These are phyloP conservation scores for Lactarius sp. DNA, from an alignment of 768 basidiomycete species.

Conservation along the genomic window DNA sequence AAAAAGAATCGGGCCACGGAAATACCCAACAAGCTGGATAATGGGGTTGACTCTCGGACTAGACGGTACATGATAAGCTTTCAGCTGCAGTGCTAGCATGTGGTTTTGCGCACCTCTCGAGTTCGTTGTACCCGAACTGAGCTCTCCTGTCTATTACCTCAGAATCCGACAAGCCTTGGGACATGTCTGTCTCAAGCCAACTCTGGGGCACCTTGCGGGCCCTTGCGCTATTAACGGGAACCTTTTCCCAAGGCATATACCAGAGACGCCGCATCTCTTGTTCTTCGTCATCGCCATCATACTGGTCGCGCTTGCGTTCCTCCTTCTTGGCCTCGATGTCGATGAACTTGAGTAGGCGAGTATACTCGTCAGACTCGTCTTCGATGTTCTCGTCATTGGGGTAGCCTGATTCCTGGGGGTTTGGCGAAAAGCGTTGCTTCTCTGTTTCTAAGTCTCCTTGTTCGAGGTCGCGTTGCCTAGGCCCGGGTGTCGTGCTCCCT, in stretches of 20 bases:
- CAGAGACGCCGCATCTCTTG: constrained; percentile 34
- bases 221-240: constrained; percentile 28
- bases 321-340: constrained; percentile 25
- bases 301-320: constrained; percentile 2
- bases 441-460: constrained; percentile 17
- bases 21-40: constrained; percentile 42
- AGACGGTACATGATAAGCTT: not conserved
- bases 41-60: constrained; percentile 40
- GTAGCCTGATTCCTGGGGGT: not conserved
- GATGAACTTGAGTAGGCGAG: constrained; percentile 25
- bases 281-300: constrained; percentile 9
- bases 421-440: constrained; percentile 12
- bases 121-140: constrained; percentile 41
- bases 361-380: constrained; percentile 23
- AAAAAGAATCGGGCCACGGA: constrained; percentile 41
- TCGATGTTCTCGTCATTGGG: constrained; percentile 6
- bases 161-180: constrained; percentile 34
- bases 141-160: constrained; percentile 36
- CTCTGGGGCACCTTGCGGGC: constrained; percentile 35
- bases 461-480: constrained; percentile 12
- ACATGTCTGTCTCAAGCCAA: constrained; percentile 41
- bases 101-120: constrained; percentile 33
- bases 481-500: not conserved
- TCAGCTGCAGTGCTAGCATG: not conserved
- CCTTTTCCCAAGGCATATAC: constrained; percentile 45